Percentiles rank a stretch among this genome's conserved stretches.
Conservation (phyloP, 805 yeast genomes). For the Soucietia sequanensis region DNA sequence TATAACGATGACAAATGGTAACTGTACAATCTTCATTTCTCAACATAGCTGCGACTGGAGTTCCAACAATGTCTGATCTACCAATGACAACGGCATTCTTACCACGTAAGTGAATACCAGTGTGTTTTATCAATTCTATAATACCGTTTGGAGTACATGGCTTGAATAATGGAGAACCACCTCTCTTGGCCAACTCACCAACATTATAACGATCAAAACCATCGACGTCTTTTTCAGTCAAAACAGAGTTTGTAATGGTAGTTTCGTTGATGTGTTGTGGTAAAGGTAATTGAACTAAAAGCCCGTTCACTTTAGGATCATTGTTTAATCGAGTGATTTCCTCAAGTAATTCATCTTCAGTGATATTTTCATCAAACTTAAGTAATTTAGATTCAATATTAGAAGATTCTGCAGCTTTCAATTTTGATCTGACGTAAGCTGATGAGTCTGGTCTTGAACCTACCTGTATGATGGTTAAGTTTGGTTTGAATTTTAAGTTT, state of each 20-base stretch:
- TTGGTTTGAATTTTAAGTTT: slow-evolving; percentile 58
- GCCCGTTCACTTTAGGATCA: slow-evolving; percentile 79
- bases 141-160: slow-evolving; percentile 98
- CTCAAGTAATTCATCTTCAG: slow-evolving; percentile 59
- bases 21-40: slow-evolving; percentile 84
- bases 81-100: slow-evolving; percentile 89
- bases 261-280: slow-evolving; percentile 81
- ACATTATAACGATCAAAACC: slow-evolving; percentile 88
- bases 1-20: slow-evolving; percentile 77
- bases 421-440: slow-evolving; percentile 87
- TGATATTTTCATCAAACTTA: slow-evolving; percentile 59
- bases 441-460: slow-evolving; percentile 89
- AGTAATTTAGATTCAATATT: slow-evolving; percentile 66
- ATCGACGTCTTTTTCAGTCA: slow-evolving; percentile 85
- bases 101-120: slow-evolving; percentile 69
- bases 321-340: slow-evolving; percentile 64
- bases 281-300: slow-evolving; percentile 86
- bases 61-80: slow-evolving; percentile 93
- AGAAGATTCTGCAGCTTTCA: slow-evolving; percentile 85
- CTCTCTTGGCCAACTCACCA: slow-evolving; percentile 86
- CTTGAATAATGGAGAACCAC: slow-evolving; percentile 76
- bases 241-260: slow-evolving; percentile 75
- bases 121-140: slow-evolving; percentile 71
- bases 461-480: slow-evolving; percentile 81
- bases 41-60: slow-evolving; percentile 84